Conservation (phyloP, 208 protist species). For the Naegleria lovaniensis region DNA sequence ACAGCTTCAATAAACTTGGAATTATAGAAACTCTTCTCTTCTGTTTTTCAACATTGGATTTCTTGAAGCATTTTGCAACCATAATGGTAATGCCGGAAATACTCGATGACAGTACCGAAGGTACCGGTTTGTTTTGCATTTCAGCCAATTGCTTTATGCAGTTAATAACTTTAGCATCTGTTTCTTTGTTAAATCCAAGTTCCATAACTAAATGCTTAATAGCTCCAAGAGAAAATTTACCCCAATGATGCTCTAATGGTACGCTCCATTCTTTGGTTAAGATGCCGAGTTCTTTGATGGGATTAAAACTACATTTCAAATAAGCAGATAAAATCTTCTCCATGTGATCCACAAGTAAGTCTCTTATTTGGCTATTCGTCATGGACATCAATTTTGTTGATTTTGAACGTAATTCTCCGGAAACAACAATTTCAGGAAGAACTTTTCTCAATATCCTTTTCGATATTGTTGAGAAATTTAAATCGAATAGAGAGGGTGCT, state of each 20-base stretch:
- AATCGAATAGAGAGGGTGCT: background rate
- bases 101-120: background rate
- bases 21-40: background rate
- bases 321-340: background rate
- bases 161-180: background rate
- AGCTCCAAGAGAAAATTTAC: background rate
- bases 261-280: background rate
- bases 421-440: background rate
- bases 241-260: background rate
- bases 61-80: background rate
- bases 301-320: background rate
- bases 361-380: background rate
- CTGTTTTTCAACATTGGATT: background rate
- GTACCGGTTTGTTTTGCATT: background rate
- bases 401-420: background rate
- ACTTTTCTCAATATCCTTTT: background rate
- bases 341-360: background rate
- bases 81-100: background rate
- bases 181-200: background rate
- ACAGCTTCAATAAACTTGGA: background rate
- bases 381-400: background rate
- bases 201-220: background rate
- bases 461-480: background rate
- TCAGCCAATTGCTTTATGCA: background rate
- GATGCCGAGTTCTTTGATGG: background rate